These are phyloP conservation scores for Abortiporus biennis DNA, from an alignment of 1,284 basidiomycete species.

Conservation along the genomic window DNA sequence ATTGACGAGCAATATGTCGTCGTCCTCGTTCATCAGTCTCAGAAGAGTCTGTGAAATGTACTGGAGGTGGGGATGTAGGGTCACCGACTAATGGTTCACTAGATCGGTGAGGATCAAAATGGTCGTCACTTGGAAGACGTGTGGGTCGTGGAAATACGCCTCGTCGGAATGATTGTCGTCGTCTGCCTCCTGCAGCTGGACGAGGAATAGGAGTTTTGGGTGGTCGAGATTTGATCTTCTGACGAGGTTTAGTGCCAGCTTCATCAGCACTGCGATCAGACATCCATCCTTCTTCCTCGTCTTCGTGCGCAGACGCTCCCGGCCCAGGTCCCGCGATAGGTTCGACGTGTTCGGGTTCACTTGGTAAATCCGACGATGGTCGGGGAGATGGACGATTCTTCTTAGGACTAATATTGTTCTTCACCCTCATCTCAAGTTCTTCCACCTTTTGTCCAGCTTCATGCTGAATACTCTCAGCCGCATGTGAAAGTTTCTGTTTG, in stretches of 20 bases:
- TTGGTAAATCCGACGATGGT: too few species aligned
- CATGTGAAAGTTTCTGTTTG: conserved; percentile 21
- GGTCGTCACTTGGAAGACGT: background rate
- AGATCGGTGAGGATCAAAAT: background rate
- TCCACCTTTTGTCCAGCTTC: background rate
- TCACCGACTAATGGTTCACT: too few species aligned
- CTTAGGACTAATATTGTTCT: too few species aligned
- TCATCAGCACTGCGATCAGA: conserved; percentile 31
- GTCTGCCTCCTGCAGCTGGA: conserved; percentile 11
- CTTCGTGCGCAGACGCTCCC: background rate
- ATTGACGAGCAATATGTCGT: conserved; percentile 1
- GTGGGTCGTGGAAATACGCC: conserved; percentile 15
- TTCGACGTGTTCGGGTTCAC: background rate
- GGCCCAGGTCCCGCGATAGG: conserved; percentile 12
- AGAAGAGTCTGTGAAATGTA: too few species aligned
- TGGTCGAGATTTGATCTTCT: conserved; percentile 17
- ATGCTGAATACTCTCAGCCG: conserved; percentile 4
- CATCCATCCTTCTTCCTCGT: conserved; percentile 41
- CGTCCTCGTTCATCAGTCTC: conserved; percentile 4
- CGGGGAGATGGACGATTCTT: too few species aligned
- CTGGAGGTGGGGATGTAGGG: background rate
- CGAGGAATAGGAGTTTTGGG: conserved; percentile 13
- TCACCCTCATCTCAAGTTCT: too few species aligned
- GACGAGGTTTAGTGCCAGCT: conserved; percentile 5
- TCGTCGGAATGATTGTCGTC: conserved; percentile 20